Evolutionary conservation across 2,329 filamentous ascomycete species (phyloP).

Genomic region (Claviceps citrina): DNA sequence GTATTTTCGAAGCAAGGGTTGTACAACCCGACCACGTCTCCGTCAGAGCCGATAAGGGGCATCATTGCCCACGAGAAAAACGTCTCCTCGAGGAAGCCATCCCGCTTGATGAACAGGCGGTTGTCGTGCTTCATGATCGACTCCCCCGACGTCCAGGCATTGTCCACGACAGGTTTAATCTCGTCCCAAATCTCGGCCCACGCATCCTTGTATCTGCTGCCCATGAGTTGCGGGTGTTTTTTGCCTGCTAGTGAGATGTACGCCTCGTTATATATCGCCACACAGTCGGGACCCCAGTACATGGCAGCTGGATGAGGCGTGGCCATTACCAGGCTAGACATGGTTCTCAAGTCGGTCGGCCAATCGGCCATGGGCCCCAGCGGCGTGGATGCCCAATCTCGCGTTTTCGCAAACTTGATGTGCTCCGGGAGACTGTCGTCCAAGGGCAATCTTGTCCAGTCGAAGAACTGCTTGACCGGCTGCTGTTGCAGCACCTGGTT

Average conservation of each 20-base stretch:
- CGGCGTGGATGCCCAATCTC: conserved; percentile 59
- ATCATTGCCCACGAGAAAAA: conserved; percentile 77
- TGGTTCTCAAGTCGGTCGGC: conserved; percentile 54
- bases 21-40: conserved; percentile 59
- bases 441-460: conserved; percentile 62
- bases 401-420: conserved; percentile 54
- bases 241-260: conserved; percentile 57
- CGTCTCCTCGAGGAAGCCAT: conserved; percentile 58
- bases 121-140: conserved; percentile 78
- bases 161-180: conserved; percentile 51
- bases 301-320: conserved; percentile 60
- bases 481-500: conserved; percentile 22
- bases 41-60: conserved; percentile 59
- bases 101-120: conserved; percentile 54
- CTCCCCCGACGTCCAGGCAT: conserved; percentile 53
- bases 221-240: conserved; percentile 66
- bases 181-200: conserved; percentile 65
- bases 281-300: conserved; percentile 61
- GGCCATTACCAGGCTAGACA: conserved; percentile 72
- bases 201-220: conserved; percentile 48
- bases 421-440: conserved; percentile 50
- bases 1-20: conserved; percentile 76
- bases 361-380: conserved; percentile 64
- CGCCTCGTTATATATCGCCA: conserved; percentile 58
- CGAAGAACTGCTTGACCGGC: conserved; percentile 33